Evolutionary conservation across 352 stramenopile genomes (phyloP), one percentile per base, ranked within the genome.

Genomic region (Lagenidium giganteum): DNA sequence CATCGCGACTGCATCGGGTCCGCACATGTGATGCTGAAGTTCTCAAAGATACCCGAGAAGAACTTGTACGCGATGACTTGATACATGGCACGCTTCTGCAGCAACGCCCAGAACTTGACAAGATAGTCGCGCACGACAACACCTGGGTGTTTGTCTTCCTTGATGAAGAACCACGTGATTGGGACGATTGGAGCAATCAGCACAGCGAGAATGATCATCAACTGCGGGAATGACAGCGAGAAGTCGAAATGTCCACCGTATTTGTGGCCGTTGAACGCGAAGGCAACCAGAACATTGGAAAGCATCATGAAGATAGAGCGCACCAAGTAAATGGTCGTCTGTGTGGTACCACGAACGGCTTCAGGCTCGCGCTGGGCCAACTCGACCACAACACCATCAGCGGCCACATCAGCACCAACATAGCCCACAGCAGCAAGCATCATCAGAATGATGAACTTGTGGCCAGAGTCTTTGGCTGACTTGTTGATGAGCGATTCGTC

Each of bases 231-330:
- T 9, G 57, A 62, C 11, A 83, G 21, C 8, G 59, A 66, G 26
- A 74, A 80, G 48, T 68, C 48, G 35, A 83, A 83, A 18, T 42
- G 28, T 13, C 67, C 64, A 21, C 64, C 64, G 42, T 78, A 81
- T 5, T 74, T 26, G 9, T 59, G 43, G 8, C 67, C 64, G 35
- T 83, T 83, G 54, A 78, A 74, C 21, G 47, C 51, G 28, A 83
- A 76, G 4, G 54, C 67, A 11, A 58, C 65, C 18, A 74, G 38
- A 14, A 76, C 42, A 22, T 64, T 54, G 5, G 63, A 59, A 16
- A 78, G 17, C 3, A 61, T 72, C 3, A 71, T 47, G 21, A 79
- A 63, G 0, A 78, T 29, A 3, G 64, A 76, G 9, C 65, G 67
- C 5, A 70, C 32, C 8, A 38, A 8, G 32, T 55, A 61, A 4